These are phyloP conservation scores for Vigna trinervia DNA, from an alignment of 306 rosid genomes.

Conservation along the genomic window DNA sequence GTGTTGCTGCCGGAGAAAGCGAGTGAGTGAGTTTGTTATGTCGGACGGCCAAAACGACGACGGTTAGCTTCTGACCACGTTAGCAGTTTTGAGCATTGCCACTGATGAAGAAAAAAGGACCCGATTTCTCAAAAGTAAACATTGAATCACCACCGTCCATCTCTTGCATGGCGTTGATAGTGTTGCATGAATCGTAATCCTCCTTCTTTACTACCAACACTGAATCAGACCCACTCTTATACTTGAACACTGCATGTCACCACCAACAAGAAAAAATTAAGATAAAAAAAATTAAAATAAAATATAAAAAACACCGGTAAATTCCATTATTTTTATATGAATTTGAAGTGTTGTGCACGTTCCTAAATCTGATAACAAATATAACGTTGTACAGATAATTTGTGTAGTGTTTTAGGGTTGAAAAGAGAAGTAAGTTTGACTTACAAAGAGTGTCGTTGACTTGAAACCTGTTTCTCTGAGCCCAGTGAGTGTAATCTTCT, in stretches of 20 bases:
- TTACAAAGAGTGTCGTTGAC: constrained; percentile 77
- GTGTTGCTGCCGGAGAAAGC: not conserved
- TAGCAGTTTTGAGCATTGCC: constrained; percentile 50
- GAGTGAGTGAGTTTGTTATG: not conserved
- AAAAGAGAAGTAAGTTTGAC: not conserved
- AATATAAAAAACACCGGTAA: no score
- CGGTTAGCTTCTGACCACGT: constrained; percentile 59
- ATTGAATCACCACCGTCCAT: constrained; percentile 57
- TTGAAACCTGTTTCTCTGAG: constrained; percentile 52
- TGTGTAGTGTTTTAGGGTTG: no score
- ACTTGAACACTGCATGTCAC: constrained; percentile 51
- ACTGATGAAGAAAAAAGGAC: constrained; percentile 67
- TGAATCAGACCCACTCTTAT: constrained; percentile 59
- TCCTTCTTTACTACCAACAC: constrained; percentile 47
- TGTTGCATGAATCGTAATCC: constrained; percentile 61
- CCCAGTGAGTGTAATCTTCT: no score
- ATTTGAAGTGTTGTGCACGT: no score
- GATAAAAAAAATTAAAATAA: no score
- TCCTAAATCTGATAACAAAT: no score
- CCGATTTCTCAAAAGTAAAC: constrained; percentile 57
- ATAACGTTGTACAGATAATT: no score
- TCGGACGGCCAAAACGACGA: constrained; percentile 54
- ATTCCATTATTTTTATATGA: no score
- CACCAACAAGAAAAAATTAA: not conserved
- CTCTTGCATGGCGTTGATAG: constrained; percentile 39